phyloP scores from a whole-genome alignment of 768 basidiomycete species.

The Cytidiella melzeri region DNA sequence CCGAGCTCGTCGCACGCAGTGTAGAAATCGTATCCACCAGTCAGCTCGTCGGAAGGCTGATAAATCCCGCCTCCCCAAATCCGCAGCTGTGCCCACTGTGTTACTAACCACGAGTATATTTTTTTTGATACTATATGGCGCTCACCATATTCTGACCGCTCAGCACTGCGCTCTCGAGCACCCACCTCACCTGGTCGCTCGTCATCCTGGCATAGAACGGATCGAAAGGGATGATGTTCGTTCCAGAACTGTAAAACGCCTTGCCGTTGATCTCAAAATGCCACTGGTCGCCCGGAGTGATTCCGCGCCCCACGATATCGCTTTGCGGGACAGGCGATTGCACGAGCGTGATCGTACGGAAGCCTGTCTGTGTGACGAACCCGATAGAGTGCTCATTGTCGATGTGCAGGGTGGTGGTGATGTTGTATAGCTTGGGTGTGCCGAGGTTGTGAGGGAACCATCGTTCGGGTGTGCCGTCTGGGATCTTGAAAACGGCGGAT shows the following conservation, averaged over 20 bases:
- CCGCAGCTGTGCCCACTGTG: slow-evolving; percentile 44
- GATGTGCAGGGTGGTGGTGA: slow-evolving; percentile 36
- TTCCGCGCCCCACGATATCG: slow-evolving; percentile 40
- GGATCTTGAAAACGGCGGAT: slow-evolving; percentile 38
- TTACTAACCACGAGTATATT: too few relatives aligned
- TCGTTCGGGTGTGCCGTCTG: slow-evolving; percentile 39
- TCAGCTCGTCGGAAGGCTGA: slow-evolving; percentile 26
- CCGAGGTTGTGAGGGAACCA: slow-evolving; percentile 56
- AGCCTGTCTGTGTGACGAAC: slow-evolving; percentile 45
- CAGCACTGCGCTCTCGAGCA: slow-evolving; percentile 46
- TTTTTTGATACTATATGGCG: too few relatives aligned
- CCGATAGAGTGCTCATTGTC: slow-evolving; percentile 12
- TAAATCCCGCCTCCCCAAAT: slow-evolving; percentile 52
- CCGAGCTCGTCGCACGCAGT: slow-evolving; percentile 54
- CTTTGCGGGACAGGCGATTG: slow-evolving; percentile 41
- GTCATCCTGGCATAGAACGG: slow-evolving; percentile 49
- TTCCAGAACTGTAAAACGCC: slow-evolving; percentile 48
- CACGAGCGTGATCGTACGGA: slow-evolving; percentile 51
- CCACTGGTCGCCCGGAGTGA: slow-evolving; percentile 56
- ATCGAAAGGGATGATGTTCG: slow-evolving; percentile 58
- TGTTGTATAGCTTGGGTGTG: slow-evolving; percentile 47
- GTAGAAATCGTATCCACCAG: slow-evolving; percentile 51
- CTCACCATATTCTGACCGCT: slow-evolving; percentile 57
- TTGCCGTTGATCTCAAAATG: slow-evolving; percentile 56
- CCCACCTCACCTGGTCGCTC: slow-evolving; percentile 46